Percentiles rank a stretch among this genome's conserved stretches.
phyloP scores from a whole-genome alignment of 768 basidiomycete species.

The Psilocybe subaeruginosa region DNA sequence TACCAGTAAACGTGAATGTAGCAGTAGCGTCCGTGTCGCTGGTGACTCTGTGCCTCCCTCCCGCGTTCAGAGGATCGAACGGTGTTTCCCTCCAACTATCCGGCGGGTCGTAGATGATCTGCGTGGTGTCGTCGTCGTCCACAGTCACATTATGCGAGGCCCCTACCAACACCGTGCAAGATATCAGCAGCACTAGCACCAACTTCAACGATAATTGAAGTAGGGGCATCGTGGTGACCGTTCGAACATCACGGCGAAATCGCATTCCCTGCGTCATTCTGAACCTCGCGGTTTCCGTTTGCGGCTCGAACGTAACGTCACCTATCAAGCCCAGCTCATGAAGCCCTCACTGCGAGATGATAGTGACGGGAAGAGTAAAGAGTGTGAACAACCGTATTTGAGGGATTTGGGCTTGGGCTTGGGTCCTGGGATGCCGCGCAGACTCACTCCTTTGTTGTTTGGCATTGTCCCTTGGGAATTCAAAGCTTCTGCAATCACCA shows the following conservation, averaged over 20 bases:
- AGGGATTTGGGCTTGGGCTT: background rate
- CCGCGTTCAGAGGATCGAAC: constrained; percentile 16
- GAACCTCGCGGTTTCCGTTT: background rate
- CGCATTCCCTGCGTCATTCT: background rate
- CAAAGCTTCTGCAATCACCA: background rate
- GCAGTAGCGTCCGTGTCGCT: constrained; percentile 20
- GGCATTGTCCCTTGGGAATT: constrained; percentile 1
- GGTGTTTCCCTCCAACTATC: constrained; percentile 22
- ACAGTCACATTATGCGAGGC: constrained; percentile 22
- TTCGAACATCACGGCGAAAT: background rate
- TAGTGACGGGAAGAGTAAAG: background rate
- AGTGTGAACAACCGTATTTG: background rate
- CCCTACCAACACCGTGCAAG: background rate
- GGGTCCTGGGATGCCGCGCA: background rate
- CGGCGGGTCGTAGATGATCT: constrained; percentile 17
- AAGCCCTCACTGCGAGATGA: background rate
- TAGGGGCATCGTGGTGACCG: background rate
- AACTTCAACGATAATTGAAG: background rate
- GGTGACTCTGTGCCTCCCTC: constrained; percentile 22
- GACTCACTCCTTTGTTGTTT: background rate
- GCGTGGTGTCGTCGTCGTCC: constrained; percentile 20
- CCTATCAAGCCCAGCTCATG: background rate
- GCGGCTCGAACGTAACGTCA: background rate
- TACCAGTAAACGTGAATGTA: constrained; percentile 26
- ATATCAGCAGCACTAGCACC: background rate